phyloP scores from a whole-genome alignment of 495 filamentous ascomycete species.

The Letharia lupina region DNA sequence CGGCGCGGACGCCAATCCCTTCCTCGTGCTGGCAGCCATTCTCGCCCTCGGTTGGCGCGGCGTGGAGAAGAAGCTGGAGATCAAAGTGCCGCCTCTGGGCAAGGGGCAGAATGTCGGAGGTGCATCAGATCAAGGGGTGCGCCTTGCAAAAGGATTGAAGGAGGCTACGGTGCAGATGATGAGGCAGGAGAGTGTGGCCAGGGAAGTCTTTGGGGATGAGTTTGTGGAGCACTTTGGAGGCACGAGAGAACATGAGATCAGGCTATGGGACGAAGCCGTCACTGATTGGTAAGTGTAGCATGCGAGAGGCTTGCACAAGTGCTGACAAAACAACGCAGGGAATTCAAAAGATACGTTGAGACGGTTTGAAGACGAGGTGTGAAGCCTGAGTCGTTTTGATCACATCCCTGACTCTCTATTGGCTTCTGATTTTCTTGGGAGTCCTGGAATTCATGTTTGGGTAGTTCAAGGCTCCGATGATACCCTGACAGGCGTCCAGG shows the following conservation, averaged over 20 bases:
- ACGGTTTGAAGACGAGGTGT: conserved; percentile 42
- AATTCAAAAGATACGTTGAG: conserved; percentile 66
- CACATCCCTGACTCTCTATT: too few relatives aligned
- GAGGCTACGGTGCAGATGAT: conserved; percentile 74
- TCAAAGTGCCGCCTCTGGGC: conserved; percentile 71
- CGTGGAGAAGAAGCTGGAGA: conserved; percentile 78
- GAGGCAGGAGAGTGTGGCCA: conserved; percentile 66
- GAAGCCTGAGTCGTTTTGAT: not conserved
- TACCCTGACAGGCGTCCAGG: not conserved
- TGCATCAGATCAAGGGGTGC: conserved; percentile 45
- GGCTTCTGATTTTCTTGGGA: not conserved
- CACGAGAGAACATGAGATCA: conserved; percentile 83
- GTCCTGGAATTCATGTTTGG: not conserved
- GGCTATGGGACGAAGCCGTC: conserved; percentile 89
- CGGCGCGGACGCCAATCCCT: conserved; percentile 84
- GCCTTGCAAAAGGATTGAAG: conserved; percentile 71
- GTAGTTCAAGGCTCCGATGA: not conserved
- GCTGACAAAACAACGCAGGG: conserved; percentile 35
- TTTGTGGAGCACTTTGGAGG: conserved; percentile 95
- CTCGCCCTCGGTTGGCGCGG: conserved; percentile 82
- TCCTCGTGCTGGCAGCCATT: conserved; percentile 79
- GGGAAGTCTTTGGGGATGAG: conserved; percentile 85
- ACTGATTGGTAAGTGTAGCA: conserved; percentile 71
- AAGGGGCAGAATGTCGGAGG: conserved; percentile 75
- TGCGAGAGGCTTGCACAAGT: not conserved